Evolutionary conservation across 164 flowering plant species (phyloP), one percentile per base, ranked within the genome.

Genomic region (Stephania cephalantha): DNA sequence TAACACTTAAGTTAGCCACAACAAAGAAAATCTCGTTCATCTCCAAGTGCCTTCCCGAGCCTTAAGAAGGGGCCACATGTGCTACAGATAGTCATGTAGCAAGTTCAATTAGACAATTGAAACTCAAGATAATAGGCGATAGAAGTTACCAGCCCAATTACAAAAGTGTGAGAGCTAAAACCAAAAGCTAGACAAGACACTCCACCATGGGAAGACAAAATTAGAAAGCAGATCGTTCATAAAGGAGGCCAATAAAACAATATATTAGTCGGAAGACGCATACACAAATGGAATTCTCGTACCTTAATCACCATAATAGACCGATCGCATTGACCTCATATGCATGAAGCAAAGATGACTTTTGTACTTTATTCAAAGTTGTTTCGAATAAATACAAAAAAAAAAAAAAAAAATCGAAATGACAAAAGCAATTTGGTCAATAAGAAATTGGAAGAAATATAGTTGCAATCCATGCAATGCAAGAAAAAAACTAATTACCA

Each of bases 301-400:
- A 94, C 98, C 99, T 93, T 95, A 77, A 86, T 82, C 73, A 93
- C 94, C 64, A 95, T 79, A 71, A 88, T 88, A 67, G 99, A 71
- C 98, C 99, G 11, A 93, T 94, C 20, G 97, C 93, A 87, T 95
- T 95, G 76, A 93, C 82, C 86, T 95, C 99, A 82, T 91, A 95
- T 46, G 94, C 82, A 76, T 86, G 87, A 83, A 93, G 67, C 82
- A 95, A 79, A 6, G 98, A 88, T 31, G 92, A 86, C 79, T 87
- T 91, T 74, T 95, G 85, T 29, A 95, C 90, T 81, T 90, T 95
- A 79, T 70, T 86, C 85, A 95, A 81, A 42, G 96, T 88, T 58
- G 98, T 95, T 90, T 95, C 98, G 93, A 31, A 31, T 31, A 31
- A 31, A 31, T 31, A 31, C 35, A 31, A 31, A 31, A 31, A 31